phyloP scores from a whole-genome alignment of 1,284 basidiomycete species.

The Somion occarium region DNA sequence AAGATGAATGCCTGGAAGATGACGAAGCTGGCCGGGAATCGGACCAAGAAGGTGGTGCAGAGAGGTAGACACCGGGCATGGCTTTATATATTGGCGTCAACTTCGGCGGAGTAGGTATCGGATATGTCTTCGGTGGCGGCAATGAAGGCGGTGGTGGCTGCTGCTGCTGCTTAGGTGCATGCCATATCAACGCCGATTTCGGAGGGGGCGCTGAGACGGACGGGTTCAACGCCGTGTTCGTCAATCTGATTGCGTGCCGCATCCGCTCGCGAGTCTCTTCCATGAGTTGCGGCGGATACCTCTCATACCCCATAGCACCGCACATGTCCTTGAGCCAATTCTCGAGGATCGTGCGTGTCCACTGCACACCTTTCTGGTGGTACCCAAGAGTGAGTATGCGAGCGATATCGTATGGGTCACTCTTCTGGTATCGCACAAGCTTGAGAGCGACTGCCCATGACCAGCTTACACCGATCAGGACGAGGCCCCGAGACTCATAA shows the following conservation, averaged over 20 bases:
- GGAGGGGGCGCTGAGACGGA: not conserved
- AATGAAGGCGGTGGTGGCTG: not conserved
- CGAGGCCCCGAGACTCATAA: constrained; percentile 48
- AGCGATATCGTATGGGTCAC: constrained; percentile 36
- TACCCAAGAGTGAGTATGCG: constrained; percentile 46
- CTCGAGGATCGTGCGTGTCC: constrained; percentile 50
- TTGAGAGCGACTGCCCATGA: constrained; percentile 68
- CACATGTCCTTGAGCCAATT: constrained; percentile 47
- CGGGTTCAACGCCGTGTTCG: not conserved
- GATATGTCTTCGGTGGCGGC: not conserved
- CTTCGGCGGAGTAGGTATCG: not conserved
- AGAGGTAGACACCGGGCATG: not conserved
- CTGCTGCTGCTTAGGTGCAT: not conserved
- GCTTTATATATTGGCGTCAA: no score
- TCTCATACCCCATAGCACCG: constrained; percentile 51
- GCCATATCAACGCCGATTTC: not conserved
- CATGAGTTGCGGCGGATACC: constrained; percentile 39
- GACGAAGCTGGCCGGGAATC: no score
- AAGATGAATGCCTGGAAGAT: no score
- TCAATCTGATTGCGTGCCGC: constrained; percentile 34
- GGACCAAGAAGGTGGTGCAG: not conserved
- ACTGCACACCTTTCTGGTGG: constrained; percentile 42
- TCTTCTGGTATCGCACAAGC: constrained; percentile 57
- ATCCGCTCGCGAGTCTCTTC: constrained; percentile 44
- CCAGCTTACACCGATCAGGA: constrained; percentile 56